A percentile compares a stretch with the other conserved stretches of the same genome.
These are phyloP conservation scores for Colletotrichum musicola DNA, from an alignment of 2,329 filamentous ascomycete species.

Conservation along the genomic window DNA sequence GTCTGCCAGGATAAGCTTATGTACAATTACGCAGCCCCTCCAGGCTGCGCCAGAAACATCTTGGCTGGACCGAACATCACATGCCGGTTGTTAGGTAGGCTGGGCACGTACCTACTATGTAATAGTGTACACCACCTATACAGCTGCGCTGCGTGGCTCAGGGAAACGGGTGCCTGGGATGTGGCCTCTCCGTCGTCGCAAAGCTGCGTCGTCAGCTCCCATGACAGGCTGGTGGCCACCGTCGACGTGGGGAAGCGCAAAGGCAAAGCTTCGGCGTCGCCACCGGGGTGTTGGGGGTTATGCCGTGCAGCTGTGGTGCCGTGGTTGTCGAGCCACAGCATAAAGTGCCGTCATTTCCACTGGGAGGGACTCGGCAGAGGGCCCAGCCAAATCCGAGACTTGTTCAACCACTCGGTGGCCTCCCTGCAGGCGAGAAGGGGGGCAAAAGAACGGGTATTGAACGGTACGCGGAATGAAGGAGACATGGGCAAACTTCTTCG, in stretches of 20 bases:
- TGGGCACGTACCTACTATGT: not conserved
- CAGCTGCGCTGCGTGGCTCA: not conserved
- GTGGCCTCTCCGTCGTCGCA: constrained; percentile 36
- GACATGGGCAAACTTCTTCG: not conserved
- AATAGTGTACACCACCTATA: not conserved
- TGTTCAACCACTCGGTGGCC: constrained; percentile 5
- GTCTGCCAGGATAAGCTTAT: constrained; percentile 30
- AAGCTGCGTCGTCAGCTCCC: constrained; percentile 36
- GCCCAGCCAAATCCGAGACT: not conserved
- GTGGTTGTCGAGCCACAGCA: not conserved
- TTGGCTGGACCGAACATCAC: constrained; percentile 30
- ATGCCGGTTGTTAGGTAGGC: constrained; percentile 15
- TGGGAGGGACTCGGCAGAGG: constrained; percentile 26
- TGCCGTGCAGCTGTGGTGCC: not conserved
- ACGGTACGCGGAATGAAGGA: not conserved
- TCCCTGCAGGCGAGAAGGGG: no score
- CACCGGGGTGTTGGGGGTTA: constrained; percentile 7
- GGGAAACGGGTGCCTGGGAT: constrained; percentile 35
- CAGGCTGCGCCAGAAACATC: not conserved
- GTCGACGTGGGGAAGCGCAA: constrained; percentile 23
- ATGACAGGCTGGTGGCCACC: constrained; percentile 22
- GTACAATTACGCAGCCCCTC: constrained; percentile 32
- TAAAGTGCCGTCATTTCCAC: constrained; percentile 26
- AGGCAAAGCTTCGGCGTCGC: constrained; percentile 34
- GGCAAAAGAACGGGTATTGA: no score